Conservation (phyloP, 768 basidiomycete genomes). For the Boletus pseudopeckii region DNA sequence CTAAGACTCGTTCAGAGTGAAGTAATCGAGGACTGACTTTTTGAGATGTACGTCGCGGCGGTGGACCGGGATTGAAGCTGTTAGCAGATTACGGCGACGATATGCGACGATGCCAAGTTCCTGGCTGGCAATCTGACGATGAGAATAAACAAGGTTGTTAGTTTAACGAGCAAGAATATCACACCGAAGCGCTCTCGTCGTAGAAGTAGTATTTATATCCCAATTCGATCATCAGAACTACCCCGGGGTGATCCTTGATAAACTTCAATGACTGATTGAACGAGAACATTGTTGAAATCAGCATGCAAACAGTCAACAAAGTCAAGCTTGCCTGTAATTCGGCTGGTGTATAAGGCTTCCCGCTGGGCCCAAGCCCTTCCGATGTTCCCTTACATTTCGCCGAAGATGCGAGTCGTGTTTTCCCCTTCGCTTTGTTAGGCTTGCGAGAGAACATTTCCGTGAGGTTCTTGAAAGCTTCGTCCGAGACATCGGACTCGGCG, state of each 20-base stretch:
- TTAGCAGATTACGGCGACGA: constrained; percentile 65
- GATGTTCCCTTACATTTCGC: constrained; percentile 34
- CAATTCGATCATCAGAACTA: constrained; percentile 74
- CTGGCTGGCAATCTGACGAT: constrained; percentile 60
- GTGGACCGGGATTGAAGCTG: constrained; percentile 71
- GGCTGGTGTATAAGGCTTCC: constrained; percentile 69
- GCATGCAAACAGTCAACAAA: background rate
- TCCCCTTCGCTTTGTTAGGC: constrained; percentile 35
- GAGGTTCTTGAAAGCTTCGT: constrained; percentile 46
- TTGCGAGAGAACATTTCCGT: constrained; percentile 45
- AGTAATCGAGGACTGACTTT: constrained; percentile 48
- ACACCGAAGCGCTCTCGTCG: constrained; percentile 77
- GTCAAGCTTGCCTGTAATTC: constrained; percentile 58
- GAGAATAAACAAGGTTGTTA: constrained; percentile 8
- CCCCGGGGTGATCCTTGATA: constrained; percentile 62
- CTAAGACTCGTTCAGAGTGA: background rate
- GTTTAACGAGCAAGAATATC: background rate
- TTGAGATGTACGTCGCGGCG: constrained; percentile 68
- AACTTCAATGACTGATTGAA: constrained; percentile 40
- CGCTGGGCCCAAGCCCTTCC: constrained; percentile 59
- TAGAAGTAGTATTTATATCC: constrained; percentile 86
- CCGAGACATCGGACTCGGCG: constrained; percentile 39
- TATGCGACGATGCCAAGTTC: constrained; percentile 79
- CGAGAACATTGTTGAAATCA: background rate
- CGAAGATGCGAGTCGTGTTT: constrained; percentile 27